phyloP scores from a whole-genome alignment of 2,329 filamentous ascomycete species.

The Elsinoe ampelina region DNA sequence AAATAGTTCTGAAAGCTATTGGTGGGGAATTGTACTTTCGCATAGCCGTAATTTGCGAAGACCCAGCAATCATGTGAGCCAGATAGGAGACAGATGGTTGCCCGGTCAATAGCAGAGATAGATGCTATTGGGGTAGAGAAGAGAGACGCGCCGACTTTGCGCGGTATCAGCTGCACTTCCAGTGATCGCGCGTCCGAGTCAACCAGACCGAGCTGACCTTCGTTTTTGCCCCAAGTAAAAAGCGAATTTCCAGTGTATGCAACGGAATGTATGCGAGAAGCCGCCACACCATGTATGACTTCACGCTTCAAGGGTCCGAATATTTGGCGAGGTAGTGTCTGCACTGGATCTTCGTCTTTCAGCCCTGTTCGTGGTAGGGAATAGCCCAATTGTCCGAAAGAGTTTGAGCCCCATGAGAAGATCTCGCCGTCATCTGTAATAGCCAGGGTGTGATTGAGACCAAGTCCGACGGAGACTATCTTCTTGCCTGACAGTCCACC shows the following conservation, averaged over 20 bases:
- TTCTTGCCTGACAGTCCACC: constrained; percentile 64
- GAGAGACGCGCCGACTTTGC: constrained; percentile 79
- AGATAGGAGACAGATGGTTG: constrained; percentile 69
- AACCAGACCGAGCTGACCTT: constrained; percentile 86
- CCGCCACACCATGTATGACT: constrained; percentile 67
- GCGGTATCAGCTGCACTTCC: constrained; percentile 69
- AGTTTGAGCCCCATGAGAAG: constrained; percentile 91
- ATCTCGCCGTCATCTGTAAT: constrained; percentile 79
- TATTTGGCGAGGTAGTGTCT: constrained; percentile 72
- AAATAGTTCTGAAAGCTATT: constrained; percentile 64
- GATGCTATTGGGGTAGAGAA: constrained; percentile 63
- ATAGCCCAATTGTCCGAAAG: constrained; percentile 78
- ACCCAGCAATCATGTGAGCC: constrained; percentile 85
- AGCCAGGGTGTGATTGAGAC: constrained; percentile 84
- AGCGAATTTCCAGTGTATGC: constrained; percentile 72
- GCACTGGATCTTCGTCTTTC: constrained; percentile 75
- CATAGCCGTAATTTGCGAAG: constrained; percentile 92
- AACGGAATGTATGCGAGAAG: constrained; percentile 85
- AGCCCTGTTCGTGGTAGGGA: constrained; percentile 56
- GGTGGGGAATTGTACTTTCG: constrained; percentile 75
- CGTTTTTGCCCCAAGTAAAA: constrained; percentile 92
- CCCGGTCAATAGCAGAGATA: constrained; percentile 81
- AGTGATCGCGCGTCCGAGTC: constrained; percentile 90
- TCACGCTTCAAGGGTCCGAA: constrained; percentile 90
- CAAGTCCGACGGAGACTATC: constrained; percentile 68